Percentiles rank a stretch among this genome's conserved stretches.
phyloP scores from a whole-genome alignment of 257 asterid species.

The Solanum bulbocastanum region DNA sequence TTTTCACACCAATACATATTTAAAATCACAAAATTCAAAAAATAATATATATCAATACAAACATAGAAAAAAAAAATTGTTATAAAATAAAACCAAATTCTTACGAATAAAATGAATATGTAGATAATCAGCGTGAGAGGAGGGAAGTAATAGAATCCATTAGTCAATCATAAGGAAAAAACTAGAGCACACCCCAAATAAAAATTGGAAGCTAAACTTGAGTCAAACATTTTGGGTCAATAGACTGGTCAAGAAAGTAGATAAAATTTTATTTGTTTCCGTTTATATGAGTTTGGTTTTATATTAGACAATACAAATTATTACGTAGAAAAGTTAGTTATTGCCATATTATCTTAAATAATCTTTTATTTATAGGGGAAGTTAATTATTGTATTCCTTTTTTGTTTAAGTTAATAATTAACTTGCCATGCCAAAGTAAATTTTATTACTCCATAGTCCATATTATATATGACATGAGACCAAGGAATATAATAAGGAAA shows the following conservation, averaged over 20 bases:
- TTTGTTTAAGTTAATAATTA: background rate
- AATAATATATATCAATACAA: background rate
- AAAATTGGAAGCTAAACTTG: background rate
- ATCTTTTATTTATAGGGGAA: background rate
- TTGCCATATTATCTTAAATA: background rate
- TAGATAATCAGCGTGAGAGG: background rate
- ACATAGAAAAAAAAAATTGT: too few species aligned
- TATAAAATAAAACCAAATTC: too few species aligned
- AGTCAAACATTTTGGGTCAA: background rate
- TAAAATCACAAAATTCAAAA: too few species aligned
- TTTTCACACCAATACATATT: background rate
- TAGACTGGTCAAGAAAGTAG: background rate
- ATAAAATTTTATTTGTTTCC: background rate
- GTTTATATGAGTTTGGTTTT: background rate
- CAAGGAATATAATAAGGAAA: background rate
- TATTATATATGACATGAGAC: background rate
- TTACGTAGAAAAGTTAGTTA: background rate
- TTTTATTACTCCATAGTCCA: too few species aligned
- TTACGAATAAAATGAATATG: too few species aligned
- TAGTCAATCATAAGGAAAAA: background rate
- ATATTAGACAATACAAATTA: background rate
- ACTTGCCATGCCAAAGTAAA: background rate
- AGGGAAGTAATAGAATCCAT: too few species aligned
- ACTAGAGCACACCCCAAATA: background rate
- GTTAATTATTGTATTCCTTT: background rate